A percentile compares a stretch with the other conserved stretches of the same genome.
phyloP scores from a whole-genome alignment of 257 asterid species.

The Solanum sparsipilum region DNA sequence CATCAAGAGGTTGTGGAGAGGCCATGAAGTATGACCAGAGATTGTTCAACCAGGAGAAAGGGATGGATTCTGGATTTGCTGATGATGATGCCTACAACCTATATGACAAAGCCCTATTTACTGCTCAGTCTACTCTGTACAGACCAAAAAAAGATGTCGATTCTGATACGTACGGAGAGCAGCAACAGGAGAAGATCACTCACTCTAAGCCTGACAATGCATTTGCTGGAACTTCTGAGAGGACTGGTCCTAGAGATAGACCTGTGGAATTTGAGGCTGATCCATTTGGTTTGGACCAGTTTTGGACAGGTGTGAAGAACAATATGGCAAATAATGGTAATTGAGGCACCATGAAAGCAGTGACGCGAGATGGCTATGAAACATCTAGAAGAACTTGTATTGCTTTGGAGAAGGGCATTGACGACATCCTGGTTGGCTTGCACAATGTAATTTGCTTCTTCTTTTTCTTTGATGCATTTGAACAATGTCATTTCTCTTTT shows the following conservation, averaged over 20 bases:
- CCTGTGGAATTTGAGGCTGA: slow-evolving; percentile 85
- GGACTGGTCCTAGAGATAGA: slow-evolving; percentile 50
- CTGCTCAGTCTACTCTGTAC: slow-evolving; percentile 20
- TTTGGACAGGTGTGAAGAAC: slow-evolving; percentile 70
- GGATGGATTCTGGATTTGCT: not conserved
- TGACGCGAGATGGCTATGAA: slow-evolving; percentile 22
- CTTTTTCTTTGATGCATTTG: not conserved
- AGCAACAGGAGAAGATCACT: slow-evolving; percentile 46
- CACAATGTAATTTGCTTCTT: not conserved
- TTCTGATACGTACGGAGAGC: slow-evolving; percentile 71
- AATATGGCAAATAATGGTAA: slow-evolving; percentile 60
- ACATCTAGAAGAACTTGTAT: slow-evolving; percentile 25
- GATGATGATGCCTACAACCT: not conserved
- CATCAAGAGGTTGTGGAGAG: slow-evolving; percentile 13
- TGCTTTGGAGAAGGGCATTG: slow-evolving; percentile 22
- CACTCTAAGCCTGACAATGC: slow-evolving; percentile 46
- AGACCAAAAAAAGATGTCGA: slow-evolving; percentile 13
- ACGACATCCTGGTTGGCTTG: not conserved
- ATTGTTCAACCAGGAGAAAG: not conserved
- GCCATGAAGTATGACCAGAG: slow-evolving; percentile 67
- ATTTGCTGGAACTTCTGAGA: slow-evolving; percentile 59
- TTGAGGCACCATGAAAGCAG: slow-evolving; percentile 26
- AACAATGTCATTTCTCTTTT: not conserved
- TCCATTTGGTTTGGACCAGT: slow-evolving; percentile 77
- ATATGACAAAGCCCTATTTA: slow-evolving; percentile 55